Percentiles rank a stretch among this genome's conserved stretches.
phyloP scores from a whole-genome alignment of 1,139 yeast species.

The Diutina pseudorugosa region DNA sequence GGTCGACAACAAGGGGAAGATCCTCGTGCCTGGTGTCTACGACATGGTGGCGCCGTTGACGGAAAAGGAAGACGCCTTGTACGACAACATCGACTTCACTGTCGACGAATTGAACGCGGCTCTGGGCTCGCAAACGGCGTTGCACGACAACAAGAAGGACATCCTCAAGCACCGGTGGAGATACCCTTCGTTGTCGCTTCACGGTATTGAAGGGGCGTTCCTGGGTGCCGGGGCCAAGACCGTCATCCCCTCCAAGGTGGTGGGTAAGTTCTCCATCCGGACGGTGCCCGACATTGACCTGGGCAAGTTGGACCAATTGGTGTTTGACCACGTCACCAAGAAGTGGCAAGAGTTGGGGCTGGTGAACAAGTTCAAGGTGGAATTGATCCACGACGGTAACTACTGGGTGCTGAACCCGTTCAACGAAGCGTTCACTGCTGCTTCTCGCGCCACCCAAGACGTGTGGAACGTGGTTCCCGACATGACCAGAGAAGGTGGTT shows the following conservation, averaged over 20 bases:
- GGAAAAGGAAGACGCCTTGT: constrained; percentile 60
- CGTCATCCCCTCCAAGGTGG: constrained; percentile 89
- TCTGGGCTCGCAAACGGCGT: constrained; percentile 74
- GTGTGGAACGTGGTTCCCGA: constrained; percentile 96
- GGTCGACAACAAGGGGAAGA: constrained; percentile 73
- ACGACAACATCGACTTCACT: constrained; percentile 78
- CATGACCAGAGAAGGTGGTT: constrained; percentile 96
- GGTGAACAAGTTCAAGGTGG: constrained; percentile 61
- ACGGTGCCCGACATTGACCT: constrained; percentile 92
- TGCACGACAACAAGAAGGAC: constrained; percentile 66
- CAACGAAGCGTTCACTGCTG: constrained; percentile 89
- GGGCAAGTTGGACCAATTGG: constrained; percentile 64
- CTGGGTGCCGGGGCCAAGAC: constrained; percentile 94
- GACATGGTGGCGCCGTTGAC: constrained; percentile 96
- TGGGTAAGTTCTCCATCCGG: constrained; percentile 91
- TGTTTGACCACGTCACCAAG: constrained; percentile 54
- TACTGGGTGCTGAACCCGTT: constrained; percentile 96
- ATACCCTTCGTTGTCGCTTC: constrained; percentile 88
- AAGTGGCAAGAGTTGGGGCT: constrained; percentile 59
- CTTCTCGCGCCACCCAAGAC: constrained; percentile 82
- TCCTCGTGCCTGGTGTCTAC: constrained; percentile 73
- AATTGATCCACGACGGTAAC: constrained; percentile 84
- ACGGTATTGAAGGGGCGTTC: constrained; percentile 97
- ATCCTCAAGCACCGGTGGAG: constrained; percentile 98
- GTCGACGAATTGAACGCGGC: constrained; percentile 80